phyloP scores from a whole-genome alignment of 441 rosid genomes.

The Populus hybrid region DNA sequence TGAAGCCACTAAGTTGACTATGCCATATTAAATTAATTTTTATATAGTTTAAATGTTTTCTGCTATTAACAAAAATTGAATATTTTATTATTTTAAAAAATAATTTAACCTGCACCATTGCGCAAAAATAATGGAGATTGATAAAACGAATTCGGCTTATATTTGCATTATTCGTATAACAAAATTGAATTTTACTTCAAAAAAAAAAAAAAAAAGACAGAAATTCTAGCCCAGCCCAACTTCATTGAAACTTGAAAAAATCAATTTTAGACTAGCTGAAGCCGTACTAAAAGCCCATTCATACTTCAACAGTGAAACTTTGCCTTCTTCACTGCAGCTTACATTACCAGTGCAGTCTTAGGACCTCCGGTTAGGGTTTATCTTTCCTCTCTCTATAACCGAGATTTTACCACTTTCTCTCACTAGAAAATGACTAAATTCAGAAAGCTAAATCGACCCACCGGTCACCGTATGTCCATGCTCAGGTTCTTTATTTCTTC shows the following conservation, averaged over 20 bases:
- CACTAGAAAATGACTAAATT: constrained; percentile 57
- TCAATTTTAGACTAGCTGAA: not conserved
- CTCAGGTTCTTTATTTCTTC: constrained; percentile 47
- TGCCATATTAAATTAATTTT: no score
- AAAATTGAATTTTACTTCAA: no score
- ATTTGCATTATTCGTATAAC: no score
- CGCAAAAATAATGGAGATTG: no score
- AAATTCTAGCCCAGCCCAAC: not conserved
- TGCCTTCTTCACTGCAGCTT: not conserved
- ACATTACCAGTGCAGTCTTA: not conserved
- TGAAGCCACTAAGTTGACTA: no score
- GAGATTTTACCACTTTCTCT: not conserved
- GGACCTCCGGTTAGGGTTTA: constrained; percentile 15
- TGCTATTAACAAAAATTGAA: no score
- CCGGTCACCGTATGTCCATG: constrained; percentile 84
- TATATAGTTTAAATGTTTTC: no score
- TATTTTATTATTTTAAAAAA: no score
- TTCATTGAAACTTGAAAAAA: not conserved
- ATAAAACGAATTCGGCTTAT: no score
- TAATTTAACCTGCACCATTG: no score
- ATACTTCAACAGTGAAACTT: not conserved
- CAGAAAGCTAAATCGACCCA: constrained; percentile 70
- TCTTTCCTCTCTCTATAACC: not conserved
- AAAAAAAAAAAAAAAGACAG: not conserved
- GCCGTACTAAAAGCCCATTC: not conserved